phyloP scores from a whole-genome alignment of 2,329 filamentous ascomycete genomes.

The Rhinocladiella mackenziei region DNA sequence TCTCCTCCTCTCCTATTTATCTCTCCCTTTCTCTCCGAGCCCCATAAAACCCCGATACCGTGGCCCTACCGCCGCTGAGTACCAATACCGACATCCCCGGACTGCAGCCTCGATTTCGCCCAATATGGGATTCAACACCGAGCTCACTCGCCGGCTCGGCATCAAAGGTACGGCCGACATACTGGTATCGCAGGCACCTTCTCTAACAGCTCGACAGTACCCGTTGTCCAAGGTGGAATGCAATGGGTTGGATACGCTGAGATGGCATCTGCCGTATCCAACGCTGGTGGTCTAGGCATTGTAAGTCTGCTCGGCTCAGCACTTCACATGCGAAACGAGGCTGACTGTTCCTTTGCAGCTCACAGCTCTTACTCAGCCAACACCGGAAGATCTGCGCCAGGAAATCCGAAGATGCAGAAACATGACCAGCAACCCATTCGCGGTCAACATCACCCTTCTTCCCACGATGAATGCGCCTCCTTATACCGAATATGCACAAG shows the following conservation, averaged over 20 bases:
- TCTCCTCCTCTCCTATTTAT: background rate
- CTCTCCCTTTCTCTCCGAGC: too few relatives aligned
- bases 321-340: background rate
- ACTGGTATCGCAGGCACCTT: conserved; percentile 3
- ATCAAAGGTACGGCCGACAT: conserved; percentile 38
- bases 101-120: background rate
- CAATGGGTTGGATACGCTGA: conserved; percentile 56
- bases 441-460: conserved; percentile 90
- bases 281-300: conserved; percentile 51
- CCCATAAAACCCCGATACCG: too few relatives aligned
- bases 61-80: too few relatives aligned
- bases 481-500: conserved; percentile 86
- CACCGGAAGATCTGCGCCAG: conserved; percentile 83
- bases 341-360: conserved; percentile 35
- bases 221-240: conserved; percentile 51
- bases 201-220: conserved; percentile 36
- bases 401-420: conserved; percentile 84
- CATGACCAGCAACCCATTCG: conserved; percentile 66
- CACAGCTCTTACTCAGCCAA: conserved; percentile 75
- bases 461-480: conserved; percentile 85
- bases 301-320: conserved; percentile 31
- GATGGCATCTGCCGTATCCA: conserved; percentile 50
- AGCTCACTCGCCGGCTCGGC: conserved; percentile 58
- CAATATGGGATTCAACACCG: conserved; percentile 62
- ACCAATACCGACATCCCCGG: too few relatives aligned